Evolutionary conservation across 345 rosid genomes (phyloP).

Genomic region (Hibiscus mutabilis): DNA sequence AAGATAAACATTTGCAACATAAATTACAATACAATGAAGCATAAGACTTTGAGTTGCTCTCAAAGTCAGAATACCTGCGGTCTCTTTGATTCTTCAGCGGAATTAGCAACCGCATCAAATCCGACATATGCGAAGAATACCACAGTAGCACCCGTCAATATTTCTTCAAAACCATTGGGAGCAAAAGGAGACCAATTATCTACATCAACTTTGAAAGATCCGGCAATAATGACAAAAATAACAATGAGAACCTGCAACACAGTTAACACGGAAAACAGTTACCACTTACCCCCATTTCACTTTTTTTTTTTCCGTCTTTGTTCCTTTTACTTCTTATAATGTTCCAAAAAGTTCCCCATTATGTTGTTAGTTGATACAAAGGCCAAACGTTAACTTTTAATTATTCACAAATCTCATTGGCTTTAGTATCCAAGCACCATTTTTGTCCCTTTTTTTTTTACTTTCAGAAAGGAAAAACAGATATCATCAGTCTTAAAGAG

Average conservation of each 20-base stretch:
- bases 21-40: neutral
- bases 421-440: neutral
- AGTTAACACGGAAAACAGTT: neutral
- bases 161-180: constrained; percentile 66
- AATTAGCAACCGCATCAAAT: constrained; percentile 95
- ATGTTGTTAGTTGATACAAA: neutral
- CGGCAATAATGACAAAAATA: constrained; percentile 62
- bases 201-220: constrained; percentile 81
- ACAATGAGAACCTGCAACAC: constrained; percentile 71
- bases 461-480: neutral
- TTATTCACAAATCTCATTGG: neutral
- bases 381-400: neutral
- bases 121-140: constrained; percentile 98
- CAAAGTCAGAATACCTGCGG: constrained; percentile 56
- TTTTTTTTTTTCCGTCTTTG: neutral
- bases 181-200: constrained; percentile 93
- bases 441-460: neutral
- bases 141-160: constrained; percentile 85
- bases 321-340: neutral
- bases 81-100: constrained; percentile 87
- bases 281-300: neutral
- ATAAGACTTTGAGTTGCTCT: constrained; percentile 7
- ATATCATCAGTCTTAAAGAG: neutral
- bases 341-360: neutral
- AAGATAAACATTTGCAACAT: neutral